Evolutionary conservation across 768 basidiomycete genomes (phyloP).

Genomic region (Phaeotremella fagi): DNA sequence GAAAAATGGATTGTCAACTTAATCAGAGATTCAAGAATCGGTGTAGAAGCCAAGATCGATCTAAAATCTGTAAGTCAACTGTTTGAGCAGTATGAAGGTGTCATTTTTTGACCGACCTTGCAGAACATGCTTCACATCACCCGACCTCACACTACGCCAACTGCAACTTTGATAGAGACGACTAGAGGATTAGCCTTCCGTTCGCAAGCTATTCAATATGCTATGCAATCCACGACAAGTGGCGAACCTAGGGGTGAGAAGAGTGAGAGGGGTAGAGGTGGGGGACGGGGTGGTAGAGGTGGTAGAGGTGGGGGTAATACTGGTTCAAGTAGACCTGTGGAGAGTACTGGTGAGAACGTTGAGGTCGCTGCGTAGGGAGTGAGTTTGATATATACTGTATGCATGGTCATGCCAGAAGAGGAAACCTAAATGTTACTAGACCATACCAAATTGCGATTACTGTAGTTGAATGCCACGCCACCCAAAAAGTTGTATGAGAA

Average conservation of each 20-base stretch:
- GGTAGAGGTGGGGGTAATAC: conserved; percentile 9
- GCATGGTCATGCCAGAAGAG: background rate
- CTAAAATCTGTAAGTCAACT: conserved; percentile 69
- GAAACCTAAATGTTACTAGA: too few species aligned
- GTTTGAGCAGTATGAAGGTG: background rate
- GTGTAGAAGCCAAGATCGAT: conserved; percentile 95
- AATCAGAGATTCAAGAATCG: conserved; percentile 94
- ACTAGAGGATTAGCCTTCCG: conserved; percentile 86
- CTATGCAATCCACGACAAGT: conserved; percentile 53
- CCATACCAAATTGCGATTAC: too few species aligned
- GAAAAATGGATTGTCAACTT: conserved; percentile 99
- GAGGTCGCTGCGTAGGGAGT: background rate
- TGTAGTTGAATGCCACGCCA: too few species aligned
- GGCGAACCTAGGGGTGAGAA: conserved; percentile 26
- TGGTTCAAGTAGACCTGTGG: background rate
- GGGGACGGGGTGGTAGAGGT: conserved; percentile 21
- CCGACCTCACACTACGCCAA: conserved; percentile 79
- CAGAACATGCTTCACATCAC: conserved; percentile 96
- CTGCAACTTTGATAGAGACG: conserved; percentile 92
- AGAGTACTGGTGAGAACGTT: background rate
- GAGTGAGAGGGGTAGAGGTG: conserved; percentile 13
- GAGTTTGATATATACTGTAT: background rate
- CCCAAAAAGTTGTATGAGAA: background rate
- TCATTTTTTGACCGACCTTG: background rate
- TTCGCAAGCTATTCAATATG: conserved; percentile 81